Conservation (phyloP, 805 yeast species). For the Ogataea pilisensis region DNA sequence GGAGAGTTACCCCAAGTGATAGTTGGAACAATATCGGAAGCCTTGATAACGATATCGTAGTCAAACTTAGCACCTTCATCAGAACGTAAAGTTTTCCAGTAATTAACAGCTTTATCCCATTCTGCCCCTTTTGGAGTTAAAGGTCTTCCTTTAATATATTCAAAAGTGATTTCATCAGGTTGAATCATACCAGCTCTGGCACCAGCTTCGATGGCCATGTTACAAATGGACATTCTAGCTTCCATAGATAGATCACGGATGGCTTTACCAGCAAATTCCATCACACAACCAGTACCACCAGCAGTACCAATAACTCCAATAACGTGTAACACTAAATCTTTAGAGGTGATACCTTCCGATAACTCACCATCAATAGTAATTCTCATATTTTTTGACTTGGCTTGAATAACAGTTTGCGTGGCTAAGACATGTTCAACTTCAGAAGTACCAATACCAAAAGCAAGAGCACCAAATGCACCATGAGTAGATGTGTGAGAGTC, state of each 20-base stretch:
- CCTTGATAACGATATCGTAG: conserved; percentile 73
- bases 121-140: conserved; percentile 90
- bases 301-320: conserved; percentile 98
- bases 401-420: conserved; percentile 92
- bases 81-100: conserved; percentile 85
- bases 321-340: conserved; percentile 90
- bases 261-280: conserved; percentile 96
- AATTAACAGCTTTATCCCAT: conserved; percentile 90
- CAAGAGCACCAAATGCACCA: conserved; percentile 97
- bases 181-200: conserved; percentile 99
- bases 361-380: conserved; percentile 81
- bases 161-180: conserved; percentile 87
- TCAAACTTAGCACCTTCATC: conserved; percentile 93
- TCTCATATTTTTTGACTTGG: conserved; percentile 95
- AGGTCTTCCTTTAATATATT: conserved; percentile 89
- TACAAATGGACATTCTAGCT: conserved; percentile 99
- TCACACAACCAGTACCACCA: conserved; percentile 97
- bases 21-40: conserved; percentile 86
- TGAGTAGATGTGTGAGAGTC: conserved; percentile 99
- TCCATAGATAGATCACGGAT: conserved; percentile 89
- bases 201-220: conserved; percentile 98
- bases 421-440: conserved; percentile 99
- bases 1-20: conserved; percentile 99
- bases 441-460: conserved; percentile 98
- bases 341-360: conserved; percentile 87